phyloP scores from a whole-genome alignment of 805 yeast genomes.

The Barnettozyma sucrosica region DNA sequence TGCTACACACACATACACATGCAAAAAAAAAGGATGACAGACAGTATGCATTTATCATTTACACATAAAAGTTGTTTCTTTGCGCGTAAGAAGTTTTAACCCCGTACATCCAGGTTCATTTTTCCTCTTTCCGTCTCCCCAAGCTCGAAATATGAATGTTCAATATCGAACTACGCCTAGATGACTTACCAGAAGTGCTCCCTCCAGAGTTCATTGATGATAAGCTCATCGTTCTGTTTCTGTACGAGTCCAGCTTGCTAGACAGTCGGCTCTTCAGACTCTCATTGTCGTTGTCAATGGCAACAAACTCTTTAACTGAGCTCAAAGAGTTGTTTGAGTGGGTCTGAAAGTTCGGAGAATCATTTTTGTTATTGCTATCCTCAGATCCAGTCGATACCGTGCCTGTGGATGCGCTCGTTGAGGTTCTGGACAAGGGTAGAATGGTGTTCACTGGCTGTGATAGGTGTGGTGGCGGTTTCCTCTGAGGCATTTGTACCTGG shows the following conservation, averaged over 20 bases:
- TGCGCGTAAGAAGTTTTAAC: no score
- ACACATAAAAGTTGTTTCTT: no score
- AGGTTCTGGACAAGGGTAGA: conserved; percentile 7
- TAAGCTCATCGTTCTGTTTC: conserved; percentile 1
- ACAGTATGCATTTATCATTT: no score
- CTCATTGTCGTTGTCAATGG: background rate
- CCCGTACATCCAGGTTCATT: no score
- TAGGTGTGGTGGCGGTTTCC: conserved; percentile 12
- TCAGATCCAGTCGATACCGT: conserved; percentile 10
- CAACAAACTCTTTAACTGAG: background rate
- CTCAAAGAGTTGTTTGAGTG: background rate
- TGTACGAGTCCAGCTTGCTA: conserved; percentile 8
- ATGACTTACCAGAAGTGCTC: conserved; percentile 2
- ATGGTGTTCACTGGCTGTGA: conserved; percentile 2
- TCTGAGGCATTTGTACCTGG: conserved; percentile 1
- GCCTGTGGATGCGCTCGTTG: conserved; percentile 4
- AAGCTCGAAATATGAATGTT: conserved; percentile 23
- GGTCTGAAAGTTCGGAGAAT: background rate
- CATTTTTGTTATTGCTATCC: background rate
- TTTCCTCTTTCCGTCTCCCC: conserved; percentile 16
- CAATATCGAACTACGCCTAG: conserved; percentile 16
- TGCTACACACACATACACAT: no score
- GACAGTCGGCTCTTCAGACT: conserved; percentile 3
- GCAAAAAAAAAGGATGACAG: no score
- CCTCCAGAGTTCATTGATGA: background rate